These are phyloP conservation scores for Przewalskia tangutica DNA, from an alignment of 257 asterid genomes.

Conservation along the genomic window DNA sequence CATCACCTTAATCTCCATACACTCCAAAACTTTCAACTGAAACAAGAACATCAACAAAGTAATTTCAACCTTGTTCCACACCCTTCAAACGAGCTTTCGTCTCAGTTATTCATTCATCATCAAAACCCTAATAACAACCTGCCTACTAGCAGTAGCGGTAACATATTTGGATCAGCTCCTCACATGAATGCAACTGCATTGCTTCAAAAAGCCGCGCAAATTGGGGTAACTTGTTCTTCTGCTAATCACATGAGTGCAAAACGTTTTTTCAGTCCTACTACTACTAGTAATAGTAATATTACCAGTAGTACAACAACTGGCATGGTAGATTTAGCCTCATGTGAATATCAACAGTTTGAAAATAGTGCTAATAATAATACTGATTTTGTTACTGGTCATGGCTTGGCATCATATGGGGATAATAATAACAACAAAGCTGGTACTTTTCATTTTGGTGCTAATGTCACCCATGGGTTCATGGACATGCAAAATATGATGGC, in stretches of 20 bases:
- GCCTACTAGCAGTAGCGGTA: conserved; percentile 3
- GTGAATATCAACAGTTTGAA: not conserved
- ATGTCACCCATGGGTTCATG: conserved; percentile 1
- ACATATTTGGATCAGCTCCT: conserved; percentile 6
- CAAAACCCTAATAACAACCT: conserved; percentile 15
- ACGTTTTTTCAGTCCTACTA: not conserved
- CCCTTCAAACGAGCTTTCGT: not conserved
- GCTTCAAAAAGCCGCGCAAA: conserved; percentile 61
- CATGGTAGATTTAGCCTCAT: not conserved
- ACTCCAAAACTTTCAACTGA: conserved; percentile 24
- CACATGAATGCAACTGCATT: conserved; percentile 62
- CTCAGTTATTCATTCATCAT: conserved; percentile 8
- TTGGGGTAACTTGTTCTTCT: conserved; percentile 39
- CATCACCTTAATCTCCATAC: conserved; percentile 19
- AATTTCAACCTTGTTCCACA: not conserved
- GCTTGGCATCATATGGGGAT: not conserved
- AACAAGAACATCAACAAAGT: conserved; percentile 27
- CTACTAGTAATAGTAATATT: not conserved
- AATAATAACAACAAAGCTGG: not conserved
- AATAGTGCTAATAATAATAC: not conserved
- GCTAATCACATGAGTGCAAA: conserved; percentile 26
- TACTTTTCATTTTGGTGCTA: not conserved
- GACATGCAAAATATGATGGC: conserved; percentile 5
- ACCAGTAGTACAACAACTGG: not conserved
- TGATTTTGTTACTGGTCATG: not conserved